Base-by-base conservation (phyloP, 495 filamentous ascomycete genomes). In the Penicillium odoratum region DNA sequence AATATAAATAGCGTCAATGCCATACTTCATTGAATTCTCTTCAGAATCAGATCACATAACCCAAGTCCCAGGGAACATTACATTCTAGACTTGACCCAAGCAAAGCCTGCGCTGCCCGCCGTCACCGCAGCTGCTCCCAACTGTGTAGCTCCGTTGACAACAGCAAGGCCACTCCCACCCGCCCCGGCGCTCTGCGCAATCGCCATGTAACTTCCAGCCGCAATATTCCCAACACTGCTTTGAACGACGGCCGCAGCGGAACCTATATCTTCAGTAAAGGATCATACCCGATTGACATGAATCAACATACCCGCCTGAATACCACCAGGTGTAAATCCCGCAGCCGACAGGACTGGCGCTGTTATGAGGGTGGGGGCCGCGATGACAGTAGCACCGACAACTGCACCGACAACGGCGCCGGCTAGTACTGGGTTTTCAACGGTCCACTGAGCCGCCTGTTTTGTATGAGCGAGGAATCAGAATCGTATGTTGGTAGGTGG, bases 161-260 rank as follows among this genome's bases (percentile, higher is more conserved):
- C 44, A 1, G 55, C 58, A 7, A 56, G 42, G n/a, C 63, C 63
- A 29, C 48, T 58, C 18, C 63, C 63, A 31, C 56, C 63, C 45
- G 59, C 56, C 25, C 63, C 63, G 48, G 63, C 58, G 43, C 63
- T 65, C 56, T 65, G 59, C 36, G 33, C 48, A 38, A 56, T 48
- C 11, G 63, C 56, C 42, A 65, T 54, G 13, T 30, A 40, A 36
- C 59, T 59, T 26, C 59, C 56, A 3, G 59, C 48, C 30, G 21
- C 63, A 54, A 62, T 55, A 40, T 65, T 65, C 16, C 56, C 63
- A 25, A 65, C 57, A 25, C 15, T 30, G 42, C 59, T 38, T 3
- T 55, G 53, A 0, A 28, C 30, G 16, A 18, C 31, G 29, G 54
- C 54, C 33, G 45, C 46, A n/a, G 10, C 10, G 30, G 54, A 49